Base-by-base conservation (phyloP, 805 yeast genomes). In the Hanseniaspora nectarophila region DNA sequence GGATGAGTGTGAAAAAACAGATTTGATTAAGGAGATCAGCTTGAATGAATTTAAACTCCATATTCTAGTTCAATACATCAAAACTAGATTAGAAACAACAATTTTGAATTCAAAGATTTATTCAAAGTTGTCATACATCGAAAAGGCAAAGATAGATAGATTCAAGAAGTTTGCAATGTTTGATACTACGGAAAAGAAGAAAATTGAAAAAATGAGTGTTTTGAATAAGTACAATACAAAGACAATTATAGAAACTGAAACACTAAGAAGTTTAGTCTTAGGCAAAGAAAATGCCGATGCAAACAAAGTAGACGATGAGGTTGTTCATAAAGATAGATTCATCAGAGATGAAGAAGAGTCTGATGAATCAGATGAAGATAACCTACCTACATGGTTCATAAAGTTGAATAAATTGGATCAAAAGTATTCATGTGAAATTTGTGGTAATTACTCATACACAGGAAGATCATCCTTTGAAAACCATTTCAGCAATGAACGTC, bases 311-410 rank as follows among this genome's bases (percentile, higher is more conserved):
- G 35, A 40, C 10, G 35, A 42, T 8, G 43, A 34, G 6, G 18
- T 49, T 21, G 24, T 49, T 5, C 53, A 49, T 15, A 65, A 59
- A 0, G 60, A 56, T 20, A 60, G 58, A 2, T 56, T 58, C 6
- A 58, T 55, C 4, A 64, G 58, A n/a, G 61, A 59, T 2, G 60
- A 56, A 3, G 57, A 56, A 8, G 59, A 54, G 4, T 56, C 56
- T 1, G 59, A 60, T 20, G 48, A 73, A 73, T 55, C 78, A 18
- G 97, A 89, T 65, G 97, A 97, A 0, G 75, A 74, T 38, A 97
- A 97, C 0, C 86, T 92, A 28, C 98, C 98, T 1, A 78, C 73
- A 51, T 92, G 98, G 98, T 70, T 92, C 28, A 89, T 79, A 72
- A 92, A 89, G 64, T 70, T 89, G 43, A 88, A 87, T 60, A 98